Percentiles rank a stretch among this genome's conserved stretches.
These are phyloP conservation scores for Mycosphaerelloides madeirae DNA, from an alignment of 2,329 filamentous ascomycete genomes.

Conservation along the genomic window DNA sequence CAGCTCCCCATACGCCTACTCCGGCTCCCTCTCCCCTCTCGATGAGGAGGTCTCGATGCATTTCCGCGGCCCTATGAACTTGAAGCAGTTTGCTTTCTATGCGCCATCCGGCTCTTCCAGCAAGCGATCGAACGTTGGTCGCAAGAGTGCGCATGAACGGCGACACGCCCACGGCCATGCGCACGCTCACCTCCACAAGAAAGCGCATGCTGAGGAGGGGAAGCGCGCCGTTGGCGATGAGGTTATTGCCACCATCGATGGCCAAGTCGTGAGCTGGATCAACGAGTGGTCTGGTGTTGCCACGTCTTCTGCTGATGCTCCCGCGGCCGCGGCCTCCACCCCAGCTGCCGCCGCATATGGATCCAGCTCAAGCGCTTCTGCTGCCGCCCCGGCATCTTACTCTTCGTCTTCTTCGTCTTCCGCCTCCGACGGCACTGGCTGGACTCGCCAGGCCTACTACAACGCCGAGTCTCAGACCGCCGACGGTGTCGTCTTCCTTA, in stretches of 20 bases:
- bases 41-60: conserved; percentile 68
- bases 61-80: conserved; percentile 63
- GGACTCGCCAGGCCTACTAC: conserved; percentile 36
- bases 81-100: conserved; percentile 68
- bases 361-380: conserved; percentile 15
- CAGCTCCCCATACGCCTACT: conserved; percentile 50
- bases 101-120: conserved; percentile 39
- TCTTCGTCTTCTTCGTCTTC: conserved; percentile 12
- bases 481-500: conserved; percentile 55
- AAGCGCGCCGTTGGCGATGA: conserved; percentile 46
- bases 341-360: conserved; percentile 2
- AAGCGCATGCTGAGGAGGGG: conserved; percentile 24
- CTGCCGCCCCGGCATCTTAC: conserved; percentile 16
- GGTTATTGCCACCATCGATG: conserved; percentile 57
- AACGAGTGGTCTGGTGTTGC: conserved; percentile 50
- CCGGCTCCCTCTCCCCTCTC: conserved; percentile 61
- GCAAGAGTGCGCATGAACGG: conserved; percentile 25
- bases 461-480: conserved; percentile 35
- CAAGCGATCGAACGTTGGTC: conserved; percentile 17
- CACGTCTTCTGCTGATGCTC: conserved; percentile 13
- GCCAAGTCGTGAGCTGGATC: conserved; percentile 53
- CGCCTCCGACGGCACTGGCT: conserved; percentile 22
- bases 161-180: conserved; percentile 36
- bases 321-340: conserved; percentile 19
- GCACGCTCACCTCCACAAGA: conserved; percentile 50